Percentiles rank a stretch among this genome's conserved stretches.
These are phyloP conservation scores for Fusarium secorum DNA, from an alignment of 2,329 filamentous ascomycete species.

Conservation along the genomic window DNA sequence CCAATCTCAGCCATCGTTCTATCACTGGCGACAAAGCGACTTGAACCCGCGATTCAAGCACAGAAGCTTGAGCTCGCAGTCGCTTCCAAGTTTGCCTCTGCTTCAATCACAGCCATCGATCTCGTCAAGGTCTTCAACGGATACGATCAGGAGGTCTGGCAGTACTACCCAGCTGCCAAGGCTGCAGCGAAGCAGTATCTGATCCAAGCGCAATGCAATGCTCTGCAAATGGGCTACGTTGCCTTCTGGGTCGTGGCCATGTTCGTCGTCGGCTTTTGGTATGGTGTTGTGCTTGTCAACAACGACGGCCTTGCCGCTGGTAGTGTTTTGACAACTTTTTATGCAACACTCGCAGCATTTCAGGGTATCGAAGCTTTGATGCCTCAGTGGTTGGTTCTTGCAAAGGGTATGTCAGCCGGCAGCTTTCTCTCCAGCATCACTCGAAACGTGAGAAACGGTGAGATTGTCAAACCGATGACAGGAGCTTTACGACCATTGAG, in stretches of 20 bases:
- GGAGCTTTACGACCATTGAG: slow-evolving; percentile 43
- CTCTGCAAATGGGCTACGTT: slow-evolving; percentile 75
- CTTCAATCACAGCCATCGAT: slow-evolving; percentile 77
- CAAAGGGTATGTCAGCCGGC: slow-evolving; percentile 81
- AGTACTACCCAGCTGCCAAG: slow-evolving; percentile 67
- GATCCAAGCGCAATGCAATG: slow-evolving; percentile 72
- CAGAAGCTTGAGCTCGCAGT: slow-evolving; percentile 73
- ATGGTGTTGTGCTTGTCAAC: slow-evolving; percentile 75
- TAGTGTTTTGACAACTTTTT: slow-evolving; percentile 83
- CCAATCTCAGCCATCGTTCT: slow-evolving; percentile 72
- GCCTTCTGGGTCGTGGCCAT: slow-evolving; percentile 78
- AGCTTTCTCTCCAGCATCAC: slow-evolving; percentile 63
- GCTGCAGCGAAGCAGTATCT: slow-evolving; percentile 70
- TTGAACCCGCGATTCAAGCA: slow-evolving; percentile 71
- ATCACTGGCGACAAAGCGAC: slow-evolving; percentile 63
- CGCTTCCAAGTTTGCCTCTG: slow-evolving; percentile 76
- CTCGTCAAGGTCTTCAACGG: slow-evolving; percentile 88
- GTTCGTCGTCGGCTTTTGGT: slow-evolving; percentile 92
- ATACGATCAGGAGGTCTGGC: slow-evolving; percentile 71
- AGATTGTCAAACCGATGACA: background rate
- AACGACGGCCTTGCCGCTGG: slow-evolving; percentile 66
- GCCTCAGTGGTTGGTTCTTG: slow-evolving; percentile 78
- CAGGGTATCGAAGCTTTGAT: slow-evolving; percentile 77
- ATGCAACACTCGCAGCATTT: slow-evolving; percentile 78
- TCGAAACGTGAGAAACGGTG: slow-evolving; percentile 30